Percentiles rank a stretch among this genome's conserved stretches.
Evolutionary conservation across 306 rosid species (phyloP).

Genomic region (Rosa persica): DNA sequence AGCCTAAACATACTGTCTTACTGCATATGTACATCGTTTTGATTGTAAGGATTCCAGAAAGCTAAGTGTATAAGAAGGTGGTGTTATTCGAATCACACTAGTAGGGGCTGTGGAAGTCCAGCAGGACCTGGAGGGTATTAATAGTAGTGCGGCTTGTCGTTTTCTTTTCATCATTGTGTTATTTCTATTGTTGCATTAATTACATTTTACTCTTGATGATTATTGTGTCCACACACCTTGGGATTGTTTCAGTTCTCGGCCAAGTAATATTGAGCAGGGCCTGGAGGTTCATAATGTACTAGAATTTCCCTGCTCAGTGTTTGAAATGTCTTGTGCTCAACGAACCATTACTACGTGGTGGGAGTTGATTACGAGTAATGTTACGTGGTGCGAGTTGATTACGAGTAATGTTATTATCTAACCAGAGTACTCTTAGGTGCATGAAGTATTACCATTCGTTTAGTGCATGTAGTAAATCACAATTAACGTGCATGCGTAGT

Average conservation of each 20-base stretch:
- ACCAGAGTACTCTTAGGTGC: neutral
- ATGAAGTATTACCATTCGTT: neutral
- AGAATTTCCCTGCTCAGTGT: neutral
- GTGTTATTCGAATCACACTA: conserved; percentile 19
- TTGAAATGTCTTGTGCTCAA: neutral
- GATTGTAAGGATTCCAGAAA: conserved; percentile 29
- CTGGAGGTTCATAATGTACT: neutral
- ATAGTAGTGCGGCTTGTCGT: conserved; percentile 27
- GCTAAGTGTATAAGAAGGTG: conserved; percentile 31
- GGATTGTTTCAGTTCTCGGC: neutral
- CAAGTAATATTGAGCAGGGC: neutral
- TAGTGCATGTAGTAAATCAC: neutral
- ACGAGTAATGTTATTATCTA: neutral
- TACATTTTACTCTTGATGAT: neutral
- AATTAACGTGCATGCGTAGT: neutral
- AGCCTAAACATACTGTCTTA: conserved; percentile 29
- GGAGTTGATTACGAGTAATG: neutral
- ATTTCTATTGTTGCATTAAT: neutral
- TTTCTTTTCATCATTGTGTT: conserved; percentile 6
- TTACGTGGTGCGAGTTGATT: neutral
- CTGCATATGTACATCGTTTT: conserved; percentile 44
- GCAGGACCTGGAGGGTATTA: conserved; percentile 34
- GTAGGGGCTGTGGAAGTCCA: conserved; percentile 16
- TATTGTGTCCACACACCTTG: neutral
- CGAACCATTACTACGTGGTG: neutral